Base-by-base conservation (phyloP, 441 rosid species). In the Heliophila coronopifolia region DNA sequence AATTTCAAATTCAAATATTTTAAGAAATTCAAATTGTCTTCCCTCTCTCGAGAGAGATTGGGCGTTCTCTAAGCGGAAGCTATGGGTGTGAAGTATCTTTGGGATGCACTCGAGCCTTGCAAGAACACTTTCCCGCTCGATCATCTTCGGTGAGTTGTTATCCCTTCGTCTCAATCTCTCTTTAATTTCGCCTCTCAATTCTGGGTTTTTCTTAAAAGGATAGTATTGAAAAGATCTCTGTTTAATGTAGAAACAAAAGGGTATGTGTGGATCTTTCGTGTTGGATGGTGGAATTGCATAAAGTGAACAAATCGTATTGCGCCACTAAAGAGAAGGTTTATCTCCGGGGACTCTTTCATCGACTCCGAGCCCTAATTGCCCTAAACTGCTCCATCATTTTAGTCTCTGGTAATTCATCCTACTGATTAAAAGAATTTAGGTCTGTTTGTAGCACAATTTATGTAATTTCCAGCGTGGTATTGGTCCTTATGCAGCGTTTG, bases 91-190 rank as follows among this genome's bases (percentile, higher is more conserved):
- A 86, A 77, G 76, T 65, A 82, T 59, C 56, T 90, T 4, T 86
- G 98, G 98, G 94, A 84, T 55, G 70, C 75, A 23, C 30, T 86
- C 8, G 96, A 86, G 73, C 69, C 96, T 25, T 90, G 96, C 84
- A 84, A 86, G 83, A 86, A 81, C 61, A 80, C 67, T 10, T 66
- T 75, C 42, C 90, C 94, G 26, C 96, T 90, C 45, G 79, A 78
- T 48, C 71, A 78, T 73, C 89, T 84, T 44, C 90, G 73, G 86
- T 83, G 27, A 73, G 76, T 57, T n/a, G n/a, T 44, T 9, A 9
- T 39, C 15, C 3, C 20, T 42, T 43, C 46, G 2, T 39, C 12
- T 48, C 19, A 36, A 3, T 43, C 44, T 61, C 53, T 40, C 37
- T 35, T 14, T 13, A 6, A 4, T 11, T 33, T n/a, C n/a, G n/a